These are phyloP conservation scores for Astathelohania contejeani DNA, from an alignment of 371 early-diverging fungal species.

Conservation along the genomic window DNA sequence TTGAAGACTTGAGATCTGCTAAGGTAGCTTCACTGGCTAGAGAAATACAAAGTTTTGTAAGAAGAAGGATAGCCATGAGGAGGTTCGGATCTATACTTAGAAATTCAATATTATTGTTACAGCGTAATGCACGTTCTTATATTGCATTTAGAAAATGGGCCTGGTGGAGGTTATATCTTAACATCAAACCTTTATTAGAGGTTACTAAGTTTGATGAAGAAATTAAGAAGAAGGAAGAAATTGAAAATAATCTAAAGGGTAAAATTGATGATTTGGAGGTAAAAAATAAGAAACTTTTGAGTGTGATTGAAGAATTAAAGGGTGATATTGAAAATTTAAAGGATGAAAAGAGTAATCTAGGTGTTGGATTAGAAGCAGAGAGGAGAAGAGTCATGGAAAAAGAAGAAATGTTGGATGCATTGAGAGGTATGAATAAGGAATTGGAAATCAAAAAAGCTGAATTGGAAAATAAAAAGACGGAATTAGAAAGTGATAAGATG, in stretches of 20 bases:
- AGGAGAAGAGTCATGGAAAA: conserved; percentile 55
- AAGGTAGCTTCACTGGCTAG: conserved; percentile 64
- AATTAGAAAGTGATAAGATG: conserved; percentile 53
- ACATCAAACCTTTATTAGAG: conserved; percentile 81
- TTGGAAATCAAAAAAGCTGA: conserved; percentile 54
- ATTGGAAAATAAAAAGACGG: conserved; percentile 1
- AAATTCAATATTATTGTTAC: conserved; percentile 22
- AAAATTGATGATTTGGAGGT: conserved; percentile 52
- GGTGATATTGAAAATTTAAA: conserved; percentile 55
- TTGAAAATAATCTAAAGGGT: conserved; percentile 51
- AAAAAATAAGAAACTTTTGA: conserved; percentile 16
- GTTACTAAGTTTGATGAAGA: conserved; percentile 64
- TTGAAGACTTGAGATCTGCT: conserved; percentile 77
- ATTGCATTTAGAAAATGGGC: conserved; percentile 37
- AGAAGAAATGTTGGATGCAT: conserved; percentile 57
- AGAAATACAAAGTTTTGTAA: conserved; percentile 67
- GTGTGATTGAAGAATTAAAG: conserved; percentile 52
- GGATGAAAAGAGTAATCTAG: conserved; percentile 58
- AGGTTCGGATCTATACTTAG: conserved; percentile 55
- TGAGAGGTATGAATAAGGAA: conserved; percentile 14
- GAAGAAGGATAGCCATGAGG: conserved; percentile 64
- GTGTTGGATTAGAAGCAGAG: conserved; percentile 59
- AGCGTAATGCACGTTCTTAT: conserved; percentile 39
- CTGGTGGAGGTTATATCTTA: conserved; percentile 62
- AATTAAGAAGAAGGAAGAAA: conserved; percentile 56